Conservation (phyloP, 352 stramenopile species). For the Phytophthora meadii region DNA sequence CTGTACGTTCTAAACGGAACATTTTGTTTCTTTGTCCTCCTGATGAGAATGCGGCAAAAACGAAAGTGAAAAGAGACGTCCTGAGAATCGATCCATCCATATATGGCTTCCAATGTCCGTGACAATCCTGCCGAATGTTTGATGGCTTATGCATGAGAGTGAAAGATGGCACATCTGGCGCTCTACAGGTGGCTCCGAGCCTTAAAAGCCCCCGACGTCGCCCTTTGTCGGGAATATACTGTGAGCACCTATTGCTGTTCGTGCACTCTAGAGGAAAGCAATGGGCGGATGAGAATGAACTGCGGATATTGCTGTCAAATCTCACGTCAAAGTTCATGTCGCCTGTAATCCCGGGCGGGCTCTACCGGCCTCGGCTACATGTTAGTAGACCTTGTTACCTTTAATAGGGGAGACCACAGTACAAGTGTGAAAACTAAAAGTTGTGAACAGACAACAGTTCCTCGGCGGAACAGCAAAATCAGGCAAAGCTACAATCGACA, state of each 20-base stretch:
- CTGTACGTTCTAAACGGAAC: constrained; percentile 1
- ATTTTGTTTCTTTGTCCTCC: background rate
- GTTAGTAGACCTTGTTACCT: too few species aligned
- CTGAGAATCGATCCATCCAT: constrained; percentile 17
- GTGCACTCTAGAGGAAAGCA: constrained; percentile 1
- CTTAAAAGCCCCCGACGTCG: background rate
- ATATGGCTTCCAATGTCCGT: background rate
- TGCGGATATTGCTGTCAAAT: background rate
- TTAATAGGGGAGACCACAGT: too few species aligned
- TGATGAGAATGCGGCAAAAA: background rate
- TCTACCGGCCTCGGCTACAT: too few species aligned
- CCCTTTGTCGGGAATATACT: too few species aligned
- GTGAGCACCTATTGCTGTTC: constrained; percentile 2
- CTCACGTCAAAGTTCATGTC: too few species aligned
- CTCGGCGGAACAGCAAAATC: background rate
- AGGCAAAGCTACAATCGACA: background rate
- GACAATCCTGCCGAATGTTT: constrained; percentile 11
- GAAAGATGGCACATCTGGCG: constrained; percentile 19
- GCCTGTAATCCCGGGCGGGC: too few species aligned
- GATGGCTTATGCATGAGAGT: background rate
- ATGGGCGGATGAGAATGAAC: background rate
- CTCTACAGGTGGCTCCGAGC: background rate
- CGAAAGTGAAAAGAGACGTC: constrained; percentile 13
- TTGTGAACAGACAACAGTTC: too few species aligned
- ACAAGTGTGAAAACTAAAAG: too few species aligned